These are phyloP conservation scores for Monosporascus sp. DNA, from an alignment of 2,329 filamentous ascomycete genomes.

Conservation along the genomic window DNA sequence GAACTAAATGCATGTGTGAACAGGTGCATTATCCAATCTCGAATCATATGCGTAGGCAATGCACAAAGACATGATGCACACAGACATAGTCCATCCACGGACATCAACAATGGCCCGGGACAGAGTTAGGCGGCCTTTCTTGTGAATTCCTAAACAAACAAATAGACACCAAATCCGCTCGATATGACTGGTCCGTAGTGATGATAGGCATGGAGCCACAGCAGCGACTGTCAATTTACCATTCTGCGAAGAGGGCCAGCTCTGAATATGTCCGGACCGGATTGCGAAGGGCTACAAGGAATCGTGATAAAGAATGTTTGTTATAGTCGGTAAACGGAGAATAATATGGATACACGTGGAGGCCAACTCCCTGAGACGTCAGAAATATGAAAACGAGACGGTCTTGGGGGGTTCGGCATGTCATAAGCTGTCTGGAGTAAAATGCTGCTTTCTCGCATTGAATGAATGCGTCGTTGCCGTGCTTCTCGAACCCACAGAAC, in stretches of 20 bases:
- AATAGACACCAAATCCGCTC: not conserved
- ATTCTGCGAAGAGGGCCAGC: not conserved
- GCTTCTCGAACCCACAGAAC: not conserved
- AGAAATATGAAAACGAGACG: too few relatives aligned
- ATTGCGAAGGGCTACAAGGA: too few relatives aligned
- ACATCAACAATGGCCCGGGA: constrained; percentile 6
- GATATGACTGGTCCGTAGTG: not conserved
- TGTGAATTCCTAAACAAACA: constrained; percentile 10
- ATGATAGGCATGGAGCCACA: not conserved
- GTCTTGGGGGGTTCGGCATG: too few relatives aligned
- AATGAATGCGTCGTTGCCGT: not conserved
- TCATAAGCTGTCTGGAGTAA: too few relatives aligned
- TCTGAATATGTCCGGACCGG: too few relatives aligned
- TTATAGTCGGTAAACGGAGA: too few relatives aligned
- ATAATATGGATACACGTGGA: too few relatives aligned
- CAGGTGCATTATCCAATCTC: too few relatives aligned
- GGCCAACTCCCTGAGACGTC: too few relatives aligned
- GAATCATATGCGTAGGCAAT: not conserved
- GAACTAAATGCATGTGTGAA: not conserved
- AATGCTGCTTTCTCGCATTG: not conserved
- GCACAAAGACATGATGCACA: not conserved
- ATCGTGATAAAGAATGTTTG: too few relatives aligned
- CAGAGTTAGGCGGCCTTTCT: not conserved
- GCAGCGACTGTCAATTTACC: not conserved
- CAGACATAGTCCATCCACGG: not conserved